Percentiles rank a stretch among this genome's conserved stretches.
Conservation (phyloP, 1,284 basidiomycete genomes). For the Fomes fomentarius region DNA sequence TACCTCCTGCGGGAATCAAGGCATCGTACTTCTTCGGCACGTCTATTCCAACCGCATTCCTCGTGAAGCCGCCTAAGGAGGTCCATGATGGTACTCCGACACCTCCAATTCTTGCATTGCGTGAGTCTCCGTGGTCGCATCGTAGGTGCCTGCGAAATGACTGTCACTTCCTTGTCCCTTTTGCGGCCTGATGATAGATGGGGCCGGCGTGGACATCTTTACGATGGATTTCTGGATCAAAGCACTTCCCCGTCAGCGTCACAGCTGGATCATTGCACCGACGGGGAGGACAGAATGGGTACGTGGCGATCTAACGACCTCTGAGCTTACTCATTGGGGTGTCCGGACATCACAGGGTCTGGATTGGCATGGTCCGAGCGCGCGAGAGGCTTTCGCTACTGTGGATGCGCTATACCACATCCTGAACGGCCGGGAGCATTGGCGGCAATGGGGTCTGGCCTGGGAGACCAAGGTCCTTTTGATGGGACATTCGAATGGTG, state of each 20-base stretch:
- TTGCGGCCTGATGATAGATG: constrained; percentile 60
- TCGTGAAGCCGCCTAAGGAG: constrained; percentile 55
- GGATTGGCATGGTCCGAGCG: constrained; percentile 84
- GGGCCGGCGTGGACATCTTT: constrained; percentile 77
- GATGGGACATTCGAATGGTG: constrained; percentile 92
- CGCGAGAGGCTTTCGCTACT: constrained; percentile 60
- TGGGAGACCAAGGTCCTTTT: constrained; percentile 54
- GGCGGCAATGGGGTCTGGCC: constrained; percentile 46
- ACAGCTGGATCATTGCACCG: constrained; percentile 75
- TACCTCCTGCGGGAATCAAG: constrained; percentile 40
- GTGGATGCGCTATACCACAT: constrained; percentile 57
- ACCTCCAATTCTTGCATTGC: constrained; percentile 71
- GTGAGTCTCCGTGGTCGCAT: too few relatives aligned
- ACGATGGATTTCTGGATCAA: constrained; percentile 57
- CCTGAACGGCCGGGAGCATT: constrained; percentile 38
- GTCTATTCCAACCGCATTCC: constrained; percentile 59
- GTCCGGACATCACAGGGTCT: constrained; percentile 55
- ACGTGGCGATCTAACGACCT: constrained; percentile 11
- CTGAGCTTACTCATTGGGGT: neutral
- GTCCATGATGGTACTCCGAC: constrained; percentile 25
- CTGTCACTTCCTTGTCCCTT: too few relatives aligned
- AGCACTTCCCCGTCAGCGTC: constrained; percentile 56
- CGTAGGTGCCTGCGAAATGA: too few relatives aligned
- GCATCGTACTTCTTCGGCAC: constrained; percentile 62
- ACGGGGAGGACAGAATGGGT: constrained; percentile 79